Evolutionary conservation across 768 basidiomycete species (phyloP).

Genomic region (Mycena pura): DNA sequence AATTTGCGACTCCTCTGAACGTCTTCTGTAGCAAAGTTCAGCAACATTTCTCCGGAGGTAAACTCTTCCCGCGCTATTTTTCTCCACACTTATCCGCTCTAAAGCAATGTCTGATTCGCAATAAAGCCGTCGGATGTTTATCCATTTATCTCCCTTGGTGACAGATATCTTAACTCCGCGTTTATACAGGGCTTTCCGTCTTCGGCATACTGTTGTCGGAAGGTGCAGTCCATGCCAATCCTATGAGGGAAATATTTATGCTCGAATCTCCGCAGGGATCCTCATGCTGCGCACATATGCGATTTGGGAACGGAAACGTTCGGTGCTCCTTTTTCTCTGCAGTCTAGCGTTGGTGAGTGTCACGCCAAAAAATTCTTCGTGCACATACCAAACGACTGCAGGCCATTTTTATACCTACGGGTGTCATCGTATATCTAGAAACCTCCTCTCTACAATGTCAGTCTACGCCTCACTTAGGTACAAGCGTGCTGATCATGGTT

Average conservation of each 20-base stretch:
- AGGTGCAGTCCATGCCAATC: conserved; percentile 27
- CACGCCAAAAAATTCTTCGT: background rate
- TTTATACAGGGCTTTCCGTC: conserved; percentile 40
- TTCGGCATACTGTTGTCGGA: conserved; percentile 46
- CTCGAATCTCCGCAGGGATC: conserved; percentile 34
- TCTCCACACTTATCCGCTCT: background rate
- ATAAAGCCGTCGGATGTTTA: conserved; percentile 14
- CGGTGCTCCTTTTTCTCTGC: conserved; percentile 40
- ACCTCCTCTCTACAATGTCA: conserved; percentile 42
- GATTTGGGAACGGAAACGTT: conserved; percentile 47
- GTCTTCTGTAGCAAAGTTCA: conserved; percentile 12
- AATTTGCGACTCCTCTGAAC: background rate
- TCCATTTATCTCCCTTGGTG: background rate
- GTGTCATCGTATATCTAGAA: conserved; percentile 42
- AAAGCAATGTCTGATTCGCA: conserved; percentile 16
- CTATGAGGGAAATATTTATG: background rate
- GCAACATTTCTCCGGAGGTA: conserved; percentile 18
- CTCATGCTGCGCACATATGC: conserved; percentile 53
- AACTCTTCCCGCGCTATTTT: background rate
- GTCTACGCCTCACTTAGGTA: conserved; percentile 9
- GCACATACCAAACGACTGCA: conserved; percentile 9
- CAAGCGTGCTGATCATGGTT: background rate
- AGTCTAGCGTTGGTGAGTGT: conserved; percentile 32
- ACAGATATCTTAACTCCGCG: conserved; percentile 33
- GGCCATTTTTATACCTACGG: conserved; percentile 40